Percentiles rank a stretch among this genome's conserved stretches.
These are phyloP conservation scores for Hyphopichia fennica DNA, from an alignment of 1,139 yeast genomes.

Conservation along the genomic window DNA sequence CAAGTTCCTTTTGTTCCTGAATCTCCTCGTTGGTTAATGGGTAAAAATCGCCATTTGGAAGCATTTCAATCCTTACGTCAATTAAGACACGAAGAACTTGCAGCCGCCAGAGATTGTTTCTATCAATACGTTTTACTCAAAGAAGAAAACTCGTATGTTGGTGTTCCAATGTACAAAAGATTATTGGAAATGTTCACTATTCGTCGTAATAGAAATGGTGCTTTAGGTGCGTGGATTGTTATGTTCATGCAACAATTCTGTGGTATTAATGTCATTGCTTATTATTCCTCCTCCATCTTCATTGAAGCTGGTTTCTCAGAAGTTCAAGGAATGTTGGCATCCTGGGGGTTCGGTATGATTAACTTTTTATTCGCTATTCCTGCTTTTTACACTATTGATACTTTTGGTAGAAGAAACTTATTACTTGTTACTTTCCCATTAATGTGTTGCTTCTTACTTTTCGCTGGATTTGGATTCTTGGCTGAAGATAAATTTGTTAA, in stretches of 20 bases:
- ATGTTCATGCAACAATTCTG: slow-evolving; percentile 94
- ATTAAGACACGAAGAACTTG: slow-evolving; percentile 45
- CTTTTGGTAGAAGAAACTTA: slow-evolving; percentile 72
- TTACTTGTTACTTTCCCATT: slow-evolving; percentile 74
- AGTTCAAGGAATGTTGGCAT: slow-evolving; percentile 66
- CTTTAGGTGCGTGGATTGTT: slow-evolving; percentile 75
- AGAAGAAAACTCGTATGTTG: slow-evolving; percentile 61
- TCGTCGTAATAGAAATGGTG: slow-evolving; percentile 82
- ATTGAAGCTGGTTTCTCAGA: slow-evolving; percentile 63
- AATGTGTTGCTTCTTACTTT: slow-evolving; percentile 63
- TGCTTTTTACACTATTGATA: slow-evolving; percentile 79
- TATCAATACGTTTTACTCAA: slow-evolving; percentile 59
- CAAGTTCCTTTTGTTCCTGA: slow-evolving; percentile 23
- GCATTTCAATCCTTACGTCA: slow-evolving; percentile 19
- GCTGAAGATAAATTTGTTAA: slow-evolving; percentile 53
- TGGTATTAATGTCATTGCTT: slow-evolving; percentile 88
- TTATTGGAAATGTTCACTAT: slow-evolving; percentile 58
- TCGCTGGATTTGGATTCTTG: slow-evolving; percentile 79
- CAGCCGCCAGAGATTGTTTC: slow-evolving; percentile 66
- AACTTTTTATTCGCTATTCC: slow-evolving; percentile 83
- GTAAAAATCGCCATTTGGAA: slow-evolving; percentile 23
- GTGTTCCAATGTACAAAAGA: slow-evolving; percentile 52
- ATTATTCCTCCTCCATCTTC: slow-evolving; percentile 75
- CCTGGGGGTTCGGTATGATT: slow-evolving; percentile 84
- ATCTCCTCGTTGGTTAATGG: slow-evolving; percentile 32